Base-by-base conservation (phyloP, 1,284 basidiomycete genomes). In the Phylloboletellus chloephorus region DNA sequence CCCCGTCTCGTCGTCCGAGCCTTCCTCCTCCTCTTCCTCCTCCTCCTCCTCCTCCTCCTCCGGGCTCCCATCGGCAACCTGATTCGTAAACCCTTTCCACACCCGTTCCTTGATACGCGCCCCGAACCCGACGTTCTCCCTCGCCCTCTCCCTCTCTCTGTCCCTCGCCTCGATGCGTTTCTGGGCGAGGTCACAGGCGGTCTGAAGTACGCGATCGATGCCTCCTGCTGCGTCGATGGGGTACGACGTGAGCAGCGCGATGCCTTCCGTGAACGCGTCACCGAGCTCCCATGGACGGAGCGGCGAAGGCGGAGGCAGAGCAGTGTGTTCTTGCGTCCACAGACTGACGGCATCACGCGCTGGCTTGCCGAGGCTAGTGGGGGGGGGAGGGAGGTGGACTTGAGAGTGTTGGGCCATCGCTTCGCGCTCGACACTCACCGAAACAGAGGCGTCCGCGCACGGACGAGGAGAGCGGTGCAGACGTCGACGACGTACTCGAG, bases 131-230 rank as follows among this genome's bases (percentile, higher is more conserved):
- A 64, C 54, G 16, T 61, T 65, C 8, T 58, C 61, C 1, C 56
- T 51, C 39, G 65, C 64, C 3, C 53, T 48, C 8, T 53, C 45
- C 42, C 59, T 65, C 11, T 48, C 50, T 37, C 19, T 49, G n/a
- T 54, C 53, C 11, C 44, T 53, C 31, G 69, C 66, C 36, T 70
- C 63, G 37, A 69, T 64, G 6, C 79, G 70, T 49, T 72, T 74
- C 35, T 65, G 63, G 8, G 68, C 52, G n/a, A 87, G 64, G 48
- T 85, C 82, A 21, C 62, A 67, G 8, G 81, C 77, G 1, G 73
- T 76, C 56, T 86, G 82, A 9, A 88, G 60, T n/a, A 88, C 65
- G 24, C 72, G 66, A 40, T 84, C 84, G 31, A 84, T 72, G 13
- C 85, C 82, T 2, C 84, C 83, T 6, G 76, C 73, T 4, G 71